Evolutionary conservation across 2,329 filamentous ascomycete genomes (phyloP), one percentile per base, ranked within the genome.

Genomic region (Torrubiella hemipterigena): DNA sequence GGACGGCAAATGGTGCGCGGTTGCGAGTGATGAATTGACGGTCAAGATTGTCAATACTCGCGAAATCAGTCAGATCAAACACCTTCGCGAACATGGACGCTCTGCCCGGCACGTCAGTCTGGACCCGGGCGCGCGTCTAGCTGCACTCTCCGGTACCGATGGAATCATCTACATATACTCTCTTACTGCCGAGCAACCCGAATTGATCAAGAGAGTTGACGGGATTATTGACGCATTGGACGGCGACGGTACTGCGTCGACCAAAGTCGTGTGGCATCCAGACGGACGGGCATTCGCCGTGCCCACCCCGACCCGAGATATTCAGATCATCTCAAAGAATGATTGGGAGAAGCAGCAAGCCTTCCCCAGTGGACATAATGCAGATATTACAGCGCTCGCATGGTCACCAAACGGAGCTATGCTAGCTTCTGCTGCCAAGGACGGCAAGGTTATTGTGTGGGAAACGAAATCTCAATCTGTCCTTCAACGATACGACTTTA

Each of bases 391-490:
- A 0, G 81, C 87, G 3, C 59, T 93, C 21, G 77, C 82, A 21
- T 98, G 91, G 91, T 94, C 89, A 11, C 85, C 86, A 2, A 98
- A 98, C 49, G 91, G 91, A 23, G 83, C 87, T 2, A 65, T 98
- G 46, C 65, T 98, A 15, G 85, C 77, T 8, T 75, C 74, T 13
- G 75, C 78, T 12, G 74, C 63, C 39, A 74, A 73, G 42, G 77
- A 81, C 46, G 69, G 71, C 43, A 83, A 75, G 49, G 58, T 93
- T 4, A 52, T 81, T 17, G 62, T 98, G 3, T 98, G 93, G 91
- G 85, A 95, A 48, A 80, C 83, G 2, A 86, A 81, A 53, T 84
- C 82, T 2, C 89, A 95, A 54, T 82, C 73, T 30, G 68, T 93
- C 20, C 58, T 96, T 33, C 77, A 81, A 36, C 77, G 75, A 40